phyloP scores from a whole-genome alignment of 2,329 filamentous ascomycete genomes.

The Calycina marina region DNA sequence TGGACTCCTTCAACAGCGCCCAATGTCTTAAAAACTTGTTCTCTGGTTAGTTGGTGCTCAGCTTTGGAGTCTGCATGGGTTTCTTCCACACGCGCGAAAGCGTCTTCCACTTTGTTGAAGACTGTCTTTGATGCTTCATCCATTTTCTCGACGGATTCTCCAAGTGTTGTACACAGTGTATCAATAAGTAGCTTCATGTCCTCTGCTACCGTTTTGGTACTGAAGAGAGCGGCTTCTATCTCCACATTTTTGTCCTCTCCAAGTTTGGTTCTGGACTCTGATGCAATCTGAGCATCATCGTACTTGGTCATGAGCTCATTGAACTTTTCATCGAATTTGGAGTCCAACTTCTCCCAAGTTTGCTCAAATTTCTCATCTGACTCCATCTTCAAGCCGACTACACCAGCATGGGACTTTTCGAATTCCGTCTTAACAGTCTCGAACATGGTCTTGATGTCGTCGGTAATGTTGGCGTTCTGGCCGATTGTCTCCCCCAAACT shows the following conservation, averaged over 20 bases:
- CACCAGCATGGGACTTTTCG: conserved; percentile 67
- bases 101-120: conserved; percentile 68
- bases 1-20: conserved; percentile 62
- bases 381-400: conserved; percentile 70
- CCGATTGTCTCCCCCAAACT: conserved; percentile 47
- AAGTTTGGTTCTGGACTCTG: conserved; percentile 60
- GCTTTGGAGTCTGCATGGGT: conserved; percentile 56
- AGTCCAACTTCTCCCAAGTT: conserved; percentile 36
- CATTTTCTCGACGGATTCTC: conserved; percentile 74
- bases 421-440: conserved; percentile 74
- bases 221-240: conserved; percentile 58
- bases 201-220: conserved; percentile 67
- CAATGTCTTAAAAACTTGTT: conserved; percentile 63
- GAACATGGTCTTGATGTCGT: conserved; percentile 57
- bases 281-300: conserved; percentile 63
- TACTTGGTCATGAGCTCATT: conserved; percentile 73
- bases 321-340: conserved; percentile 50
- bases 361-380: conserved; percentile 62
- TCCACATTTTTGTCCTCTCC: conserved; percentile 60
- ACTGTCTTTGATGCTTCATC: conserved; percentile 78
- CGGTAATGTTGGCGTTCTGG: conserved; percentile 39
- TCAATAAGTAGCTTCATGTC: conserved; percentile 80
- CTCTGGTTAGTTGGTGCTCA: conserved; percentile 71
- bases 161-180: conserved; percentile 66
- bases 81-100: conserved; percentile 62